These are phyloP conservation scores for Mortierella sp. DNA, from an alignment of 371 early-diverging fungal species.

Conservation along the genomic window DNA sequence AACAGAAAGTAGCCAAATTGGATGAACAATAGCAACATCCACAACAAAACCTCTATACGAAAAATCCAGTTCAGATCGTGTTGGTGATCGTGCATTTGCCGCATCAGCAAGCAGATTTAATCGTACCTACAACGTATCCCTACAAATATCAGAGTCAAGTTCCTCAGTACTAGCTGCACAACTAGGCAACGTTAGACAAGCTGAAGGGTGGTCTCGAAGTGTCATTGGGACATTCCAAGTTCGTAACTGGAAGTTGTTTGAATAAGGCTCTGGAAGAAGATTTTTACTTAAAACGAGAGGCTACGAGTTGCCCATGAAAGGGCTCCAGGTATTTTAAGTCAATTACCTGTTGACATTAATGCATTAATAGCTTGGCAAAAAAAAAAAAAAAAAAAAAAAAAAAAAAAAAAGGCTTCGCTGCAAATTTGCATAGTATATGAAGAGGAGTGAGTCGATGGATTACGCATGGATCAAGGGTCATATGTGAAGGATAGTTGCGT, in stretches of 20 bases:
- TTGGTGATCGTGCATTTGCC: constrained; percentile 71
- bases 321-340: no score
- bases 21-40: constrained; percentile 54
- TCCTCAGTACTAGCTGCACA: constrained; percentile 49
- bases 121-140: constrained; percentile 79
- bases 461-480: background rate
- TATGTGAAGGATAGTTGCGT: background rate
- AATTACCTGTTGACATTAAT: background rate
- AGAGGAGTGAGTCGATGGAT: background rate
- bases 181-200: constrained; percentile 47
- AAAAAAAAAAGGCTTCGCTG: no score
- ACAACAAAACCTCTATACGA: no score
- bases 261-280: no score
- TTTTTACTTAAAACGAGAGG: no score
- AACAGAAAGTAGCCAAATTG: constrained; percentile 75
- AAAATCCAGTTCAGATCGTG: constrained; percentile 65
- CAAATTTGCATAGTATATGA: background rate
- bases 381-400: no score
- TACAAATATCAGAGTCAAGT: constrained; percentile 54
- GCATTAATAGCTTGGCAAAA: no score
- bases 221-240: constrained; percentile 59
- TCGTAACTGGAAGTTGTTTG: constrained; percentile 72
- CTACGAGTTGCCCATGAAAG: no score
- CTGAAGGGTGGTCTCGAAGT: constrained; percentile 58
- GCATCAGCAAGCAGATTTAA: constrained; percentile 68